Conservation (phyloP, 495 filamentous ascomycete genomes). For the Saxophila tyrrhenica region DNA sequence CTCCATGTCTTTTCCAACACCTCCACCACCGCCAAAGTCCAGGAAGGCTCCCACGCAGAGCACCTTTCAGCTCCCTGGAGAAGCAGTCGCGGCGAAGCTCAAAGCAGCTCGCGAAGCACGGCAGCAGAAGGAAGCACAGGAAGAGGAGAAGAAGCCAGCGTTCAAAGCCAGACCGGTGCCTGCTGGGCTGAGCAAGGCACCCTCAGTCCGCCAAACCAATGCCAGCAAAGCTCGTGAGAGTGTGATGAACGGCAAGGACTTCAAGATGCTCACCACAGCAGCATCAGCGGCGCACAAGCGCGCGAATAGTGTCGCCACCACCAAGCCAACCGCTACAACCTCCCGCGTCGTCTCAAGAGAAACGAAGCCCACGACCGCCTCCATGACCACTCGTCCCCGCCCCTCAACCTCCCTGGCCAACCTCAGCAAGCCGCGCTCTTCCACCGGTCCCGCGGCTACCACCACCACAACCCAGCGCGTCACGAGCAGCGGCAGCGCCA, state of each 20-base stretch:
- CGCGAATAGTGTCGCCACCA: slow-evolving; percentile 6
- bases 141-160: slow-evolving; percentile 37
- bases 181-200: slow-evolving; percentile 24
- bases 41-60: slow-evolving; percentile 49
- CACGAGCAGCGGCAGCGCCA: slow-evolving; percentile 31
- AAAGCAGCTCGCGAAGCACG: slow-evolving; percentile 56
- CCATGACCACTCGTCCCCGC: not conserved
- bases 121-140: slow-evolving; percentile 36
- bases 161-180: slow-evolving; percentile 57
- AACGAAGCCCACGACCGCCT: not conserved
- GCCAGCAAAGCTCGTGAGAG: slow-evolving; percentile 48
- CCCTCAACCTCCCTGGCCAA: slow-evolving; percentile 6
- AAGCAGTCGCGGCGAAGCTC: slow-evolving; percentile 58
- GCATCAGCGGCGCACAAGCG: slow-evolving; percentile 9
- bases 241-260: slow-evolving; percentile 21
- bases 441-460: not conserved
- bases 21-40: slow-evolving; percentile 40
- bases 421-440: slow-evolving; percentile 6
- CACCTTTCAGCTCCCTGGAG: slow-evolving; percentile 61
- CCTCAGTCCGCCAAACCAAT: slow-evolving; percentile 36
- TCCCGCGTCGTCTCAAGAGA: not conserved
- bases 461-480: slow-evolving; percentile 22
- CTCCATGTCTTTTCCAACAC: slow-evolving; percentile 33
- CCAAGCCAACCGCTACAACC: not conserved
- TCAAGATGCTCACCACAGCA: slow-evolving; percentile 5